Evolutionary conservation across 345 rosid genomes (phyloP), one percentile per base, ranked within the genome.

Genomic region (Litchi chinensis): DNA sequence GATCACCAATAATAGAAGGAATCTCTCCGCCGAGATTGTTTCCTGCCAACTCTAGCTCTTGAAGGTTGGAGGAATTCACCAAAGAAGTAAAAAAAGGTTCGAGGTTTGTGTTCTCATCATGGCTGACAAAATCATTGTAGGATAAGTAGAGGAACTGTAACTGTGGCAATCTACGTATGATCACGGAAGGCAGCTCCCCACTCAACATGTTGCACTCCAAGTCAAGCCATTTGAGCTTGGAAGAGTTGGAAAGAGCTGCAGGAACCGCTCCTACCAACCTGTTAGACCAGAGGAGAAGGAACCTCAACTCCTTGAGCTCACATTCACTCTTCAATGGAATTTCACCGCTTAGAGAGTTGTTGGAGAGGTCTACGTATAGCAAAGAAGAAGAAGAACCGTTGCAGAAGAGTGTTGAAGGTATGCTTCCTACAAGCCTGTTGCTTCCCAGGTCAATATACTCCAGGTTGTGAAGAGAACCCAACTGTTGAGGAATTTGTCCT

Each of bases 261-360:
- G 99, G 98, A 21, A 95, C 82, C 3, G 12, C 63, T 11, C 99
- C 96, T 6, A 59, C 82, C 2, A 93, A 85, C 43, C 70, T 84
- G 78, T 93, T 95, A 4, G 98, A 93, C 98, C 99, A 95, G 16
- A 95, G 91, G 19, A 95, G 76, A 72, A 95, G 91, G 80, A 72
- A 93, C 77, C 84, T 88, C 73, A 95, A 77, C n/a, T 87, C 83
- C 64, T 13, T 63, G 24, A 92, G 91, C 56, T 80, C 78, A 65
- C 96, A 93, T 43, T 75, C 89, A 48, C 80, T 86, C 72, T 77
- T 79, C 44, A 87, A 41, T 43, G 93, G 97, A 40, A 93, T 89
- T 77, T 81, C 74, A 3, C 97, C 98, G 4, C 81, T 83, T 57
- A 95, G 71, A 65, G 95, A 83, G 70, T 95, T 95, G 86, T 95